Conservation (phyloP, 768 basidiomycete genomes). For the Tylopilus balloui region DNA sequence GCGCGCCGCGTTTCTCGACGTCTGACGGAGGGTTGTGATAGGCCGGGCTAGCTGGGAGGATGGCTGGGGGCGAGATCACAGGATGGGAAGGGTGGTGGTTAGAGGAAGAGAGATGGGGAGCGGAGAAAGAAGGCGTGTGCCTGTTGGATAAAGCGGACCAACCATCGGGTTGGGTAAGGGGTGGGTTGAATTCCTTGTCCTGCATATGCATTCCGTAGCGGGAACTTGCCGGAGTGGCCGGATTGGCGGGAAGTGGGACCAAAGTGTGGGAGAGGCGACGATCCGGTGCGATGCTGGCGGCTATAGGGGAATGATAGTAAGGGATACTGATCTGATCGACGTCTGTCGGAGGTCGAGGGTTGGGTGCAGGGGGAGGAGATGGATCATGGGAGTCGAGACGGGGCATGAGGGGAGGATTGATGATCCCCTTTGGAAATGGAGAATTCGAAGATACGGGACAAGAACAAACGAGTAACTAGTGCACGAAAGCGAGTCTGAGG, state of each 20-base stretch:
- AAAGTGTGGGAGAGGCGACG: conserved; percentile 17
- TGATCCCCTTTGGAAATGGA: conserved; percentile 24
- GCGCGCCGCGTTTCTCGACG: conserved; percentile 18
- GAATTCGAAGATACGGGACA: conserved; percentile 23
- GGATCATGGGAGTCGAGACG: conserved; percentile 40
- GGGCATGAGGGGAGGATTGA: conserved; percentile 35
- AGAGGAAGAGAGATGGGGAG: conserved; percentile 36
- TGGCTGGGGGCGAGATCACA: conserved; percentile 23
- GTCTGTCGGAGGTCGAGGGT: conserved; percentile 28
- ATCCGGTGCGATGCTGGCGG: conserved; percentile 17
- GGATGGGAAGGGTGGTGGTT: conserved; percentile 44
- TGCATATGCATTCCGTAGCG: conserved; percentile 34
- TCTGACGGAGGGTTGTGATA: conserved; percentile 19
- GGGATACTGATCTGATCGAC: conserved; percentile 25
- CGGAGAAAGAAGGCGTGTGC: conserved; percentile 24
- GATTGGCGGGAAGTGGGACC: conserved; percentile 13
- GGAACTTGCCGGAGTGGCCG: conserved; percentile 29
- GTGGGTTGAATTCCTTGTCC: conserved; percentile 35
- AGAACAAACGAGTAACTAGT: conserved; percentile 27
- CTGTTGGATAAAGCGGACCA: conserved; percentile 36
- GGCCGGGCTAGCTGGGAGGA: conserved; percentile 12
- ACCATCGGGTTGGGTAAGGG: conserved; percentile 23
- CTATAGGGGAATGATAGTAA: conserved; percentile 12
- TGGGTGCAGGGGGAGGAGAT: conserved; percentile 33
- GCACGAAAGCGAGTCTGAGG: conserved; percentile 28